Evolutionary conservation across 805 yeast genomes (phyloP), one percentile per base, ranked within the genome.

Genomic region (Sugiyamaella valdiviana): DNA sequence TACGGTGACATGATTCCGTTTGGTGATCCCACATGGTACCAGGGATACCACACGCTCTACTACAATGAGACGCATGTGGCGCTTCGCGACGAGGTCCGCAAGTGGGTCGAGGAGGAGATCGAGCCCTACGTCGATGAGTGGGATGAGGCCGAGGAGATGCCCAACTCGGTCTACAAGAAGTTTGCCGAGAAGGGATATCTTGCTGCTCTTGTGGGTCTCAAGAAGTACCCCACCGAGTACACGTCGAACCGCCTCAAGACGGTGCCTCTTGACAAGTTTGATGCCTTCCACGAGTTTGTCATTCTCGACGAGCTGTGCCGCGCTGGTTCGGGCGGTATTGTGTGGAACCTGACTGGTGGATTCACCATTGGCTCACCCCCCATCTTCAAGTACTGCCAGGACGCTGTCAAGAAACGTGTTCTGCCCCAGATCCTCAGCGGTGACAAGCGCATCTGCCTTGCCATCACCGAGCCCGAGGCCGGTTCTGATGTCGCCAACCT

Each of bases 381-480:
- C 5, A 59, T 69, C 24, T 46, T 65, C 57, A 63, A 63, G 49
- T 69, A 59, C 49, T 69, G 62, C 32, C 46, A 54, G 20, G 62
- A 57, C 24, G 64, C 53, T 23, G 57, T 69, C 36, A 63, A 61
- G 54, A 54, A 60, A 54, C 61, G 72, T 21, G 62, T 70, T 15
- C 51, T 68, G 6, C 74, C 74, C 7, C 69, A 56, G 5, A 51
- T 69, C 14, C 52, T 70, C 42, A 45, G 52, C 40, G 74, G 74
- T 22, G 57, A 59, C 42, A 70, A 67, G 59, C 63, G 74, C 36
- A 57, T 63, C 48, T 70, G 74, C 46, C 55, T 69, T 41, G 63
- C 70, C 46, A 70, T 69, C 57, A 69, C 74, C 15, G 74, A 69
- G 60, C 74, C 74, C 14, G 71, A 69, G 42, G 74, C 72, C 12